Evolutionary conservation across 768 basidiomycete genomes (phyloP).

Genomic region (Xerocomellus intermedius): DNA sequence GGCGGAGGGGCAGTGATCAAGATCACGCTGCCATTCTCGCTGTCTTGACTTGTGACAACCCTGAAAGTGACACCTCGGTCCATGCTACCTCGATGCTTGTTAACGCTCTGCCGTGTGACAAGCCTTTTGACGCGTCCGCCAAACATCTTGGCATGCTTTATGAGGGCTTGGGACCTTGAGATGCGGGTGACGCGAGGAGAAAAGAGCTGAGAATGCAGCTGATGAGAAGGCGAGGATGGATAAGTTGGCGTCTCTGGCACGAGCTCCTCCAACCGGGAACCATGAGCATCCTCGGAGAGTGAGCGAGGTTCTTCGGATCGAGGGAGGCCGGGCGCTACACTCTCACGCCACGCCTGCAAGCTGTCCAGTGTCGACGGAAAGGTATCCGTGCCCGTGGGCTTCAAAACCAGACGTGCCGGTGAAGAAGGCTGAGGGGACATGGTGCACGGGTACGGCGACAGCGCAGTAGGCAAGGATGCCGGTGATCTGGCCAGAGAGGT

Average conservation of each 20-base stretch:
- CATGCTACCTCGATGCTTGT: conserved; percentile 18
- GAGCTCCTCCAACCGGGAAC: conserved; percentile 6
- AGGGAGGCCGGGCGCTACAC: conserved; percentile 16
- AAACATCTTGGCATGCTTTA: conserved; percentile 29
- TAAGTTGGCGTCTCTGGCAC: conserved; percentile 3
- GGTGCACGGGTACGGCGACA: conserved; percentile 9
- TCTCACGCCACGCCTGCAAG: conserved; percentile 31
- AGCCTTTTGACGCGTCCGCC: conserved; percentile 31
- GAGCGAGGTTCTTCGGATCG: conserved; percentile 16
- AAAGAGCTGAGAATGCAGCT: neutral
- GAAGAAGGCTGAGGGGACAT: conserved; percentile 16
- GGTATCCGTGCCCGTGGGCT: conserved; percentile 30
- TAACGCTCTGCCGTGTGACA: conserved; percentile 13
- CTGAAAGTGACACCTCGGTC: conserved; percentile 19
- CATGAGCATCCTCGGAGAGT: conserved; percentile 10
- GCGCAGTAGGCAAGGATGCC: conserved; percentile 10
- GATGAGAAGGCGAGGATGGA: conserved; percentile 9
- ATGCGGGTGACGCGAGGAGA: neutral
- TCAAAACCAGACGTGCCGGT: conserved; percentile 19
- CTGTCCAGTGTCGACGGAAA: conserved; percentile 32
- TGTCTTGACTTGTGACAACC: conserved; percentile 25
- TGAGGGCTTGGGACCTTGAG: conserved; percentile 17
- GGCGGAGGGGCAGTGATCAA: conserved; percentile 31
- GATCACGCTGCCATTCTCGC: conserved; percentile 30
- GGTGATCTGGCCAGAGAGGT: conserved; percentile 18